Conservation (phyloP, 768 basidiomycete species). For the Paxillus ammoniavirescens region DNA sequence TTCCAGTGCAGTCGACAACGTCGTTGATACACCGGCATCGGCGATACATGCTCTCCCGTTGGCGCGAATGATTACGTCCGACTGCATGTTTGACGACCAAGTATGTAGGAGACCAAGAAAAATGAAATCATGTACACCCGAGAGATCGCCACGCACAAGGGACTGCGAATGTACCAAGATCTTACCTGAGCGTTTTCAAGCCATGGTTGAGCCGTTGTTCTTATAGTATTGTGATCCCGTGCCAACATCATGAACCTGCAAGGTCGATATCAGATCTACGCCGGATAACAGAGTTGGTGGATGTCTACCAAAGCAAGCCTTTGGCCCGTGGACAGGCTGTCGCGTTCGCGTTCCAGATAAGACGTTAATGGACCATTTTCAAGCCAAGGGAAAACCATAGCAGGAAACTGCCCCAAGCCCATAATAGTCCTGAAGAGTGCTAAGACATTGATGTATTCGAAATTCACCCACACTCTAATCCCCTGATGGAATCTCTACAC, state of each 20-base stretch:
- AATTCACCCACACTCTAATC: constrained; percentile 27
- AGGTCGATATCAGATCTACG: neutral
- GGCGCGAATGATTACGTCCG: constrained; percentile 45
- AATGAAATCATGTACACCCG: constrained; percentile 19
- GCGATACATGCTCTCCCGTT: no score
- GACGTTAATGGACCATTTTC: constrained; percentile 25
- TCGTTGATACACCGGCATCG: constrained; percentile 50
- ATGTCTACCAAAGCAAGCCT: constrained; percentile 16
- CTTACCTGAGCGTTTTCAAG: neutral
- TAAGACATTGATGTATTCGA: constrained; percentile 30
- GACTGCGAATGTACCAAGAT: constrained; percentile 17
- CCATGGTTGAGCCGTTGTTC: neutral
- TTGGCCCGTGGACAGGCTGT: constrained; percentile 9
- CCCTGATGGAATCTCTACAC: constrained; percentile 26
- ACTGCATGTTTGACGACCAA: constrained; percentile 16
- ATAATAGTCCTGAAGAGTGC: constrained; percentile 27
- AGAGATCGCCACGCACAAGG: constrained; percentile 27
- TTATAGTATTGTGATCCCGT: constrained; percentile 26
- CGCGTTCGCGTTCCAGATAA: constrained; percentile 19
- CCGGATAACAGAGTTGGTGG: neutral
- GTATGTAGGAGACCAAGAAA: neutral
- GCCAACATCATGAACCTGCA: constrained; percentile 25
- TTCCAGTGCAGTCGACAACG: constrained; percentile 34
- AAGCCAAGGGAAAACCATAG: constrained; percentile 36
- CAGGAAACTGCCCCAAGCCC: constrained; percentile 28